phyloP scores from a whole-genome alignment of 805 yeast genomes.

The Yamadazyma scolyti region DNA sequence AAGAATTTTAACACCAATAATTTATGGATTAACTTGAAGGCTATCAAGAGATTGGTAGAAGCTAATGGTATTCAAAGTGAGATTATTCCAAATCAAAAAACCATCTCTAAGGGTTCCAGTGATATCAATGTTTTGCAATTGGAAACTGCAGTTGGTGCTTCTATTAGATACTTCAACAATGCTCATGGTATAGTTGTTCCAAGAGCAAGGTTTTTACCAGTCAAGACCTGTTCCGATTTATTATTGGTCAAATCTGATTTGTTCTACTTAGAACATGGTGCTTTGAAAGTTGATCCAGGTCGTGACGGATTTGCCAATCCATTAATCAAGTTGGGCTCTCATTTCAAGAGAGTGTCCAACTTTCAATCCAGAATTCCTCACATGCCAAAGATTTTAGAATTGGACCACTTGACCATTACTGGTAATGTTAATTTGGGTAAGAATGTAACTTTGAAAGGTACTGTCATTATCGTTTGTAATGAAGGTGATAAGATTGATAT shows the following conservation, averaged over 20 bases:
- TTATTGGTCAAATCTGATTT: slow-evolving; percentile 92
- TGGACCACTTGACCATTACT: slow-evolving; percentile 95
- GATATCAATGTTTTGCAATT: slow-evolving; percentile 88
- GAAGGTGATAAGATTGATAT: slow-evolving; percentile 96
- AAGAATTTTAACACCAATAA: slow-evolving; percentile 98
- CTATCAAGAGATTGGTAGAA: slow-evolving; percentile 89
- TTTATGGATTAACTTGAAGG: slow-evolving; percentile 93
- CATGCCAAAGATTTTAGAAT: slow-evolving; percentile 93
- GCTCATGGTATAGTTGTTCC: slow-evolving; percentile 99
- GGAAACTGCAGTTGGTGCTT: slow-evolving; percentile 99
- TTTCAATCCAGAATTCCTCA: slow-evolving; percentile 89
- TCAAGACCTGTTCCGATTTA: slow-evolving; percentile 94
- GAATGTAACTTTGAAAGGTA: slow-evolving; percentile 88
- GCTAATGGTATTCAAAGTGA: slow-evolving; percentile 79
- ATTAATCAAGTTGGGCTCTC: slow-evolving; percentile 91
- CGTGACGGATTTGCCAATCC: slow-evolving; percentile 93
- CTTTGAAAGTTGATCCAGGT: slow-evolving; percentile 74
- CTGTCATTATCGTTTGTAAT: slow-evolving; percentile 95
- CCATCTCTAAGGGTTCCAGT: slow-evolving; percentile 69
- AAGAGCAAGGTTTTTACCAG: slow-evolving; percentile 96
- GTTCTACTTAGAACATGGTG: slow-evolving; percentile 87
- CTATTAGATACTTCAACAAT: slow-evolving; percentile 89
- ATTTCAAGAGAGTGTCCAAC: slow-evolving; percentile 91
- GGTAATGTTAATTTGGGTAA: slow-evolving; percentile 94
- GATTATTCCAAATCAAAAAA: slow-evolving; percentile 91